A percentile compares a stretch with the other conserved stretches of the same genome.
These are phyloP conservation scores for Monosporozyma servazzii DNA, from an alignment of 805 yeast genomes.

Conservation along the genomic window DNA sequence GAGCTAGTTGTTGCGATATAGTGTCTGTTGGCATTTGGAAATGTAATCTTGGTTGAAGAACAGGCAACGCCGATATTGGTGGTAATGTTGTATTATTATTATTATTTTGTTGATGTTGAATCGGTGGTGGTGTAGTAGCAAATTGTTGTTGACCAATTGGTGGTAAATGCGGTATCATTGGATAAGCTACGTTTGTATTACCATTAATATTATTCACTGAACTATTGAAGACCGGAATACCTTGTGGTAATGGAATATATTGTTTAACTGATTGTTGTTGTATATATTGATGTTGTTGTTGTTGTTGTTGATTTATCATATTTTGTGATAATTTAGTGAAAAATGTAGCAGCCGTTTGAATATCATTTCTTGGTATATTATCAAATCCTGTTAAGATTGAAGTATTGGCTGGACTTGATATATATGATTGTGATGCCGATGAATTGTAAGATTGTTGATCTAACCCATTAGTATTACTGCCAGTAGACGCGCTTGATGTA, in stretches of 20 bases:
- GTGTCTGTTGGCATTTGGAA: neutral
- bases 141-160: conserved; percentile 3
- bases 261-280: neutral
- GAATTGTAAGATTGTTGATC: neutral
- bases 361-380: conserved; percentile 3
- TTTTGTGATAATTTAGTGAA: conserved; percentile 7
- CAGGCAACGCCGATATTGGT: conserved; percentile 13
- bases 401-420: neutral
- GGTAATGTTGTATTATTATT: conserved; percentile 6
- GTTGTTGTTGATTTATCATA: conserved; percentile 4
- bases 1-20: conserved; percentile 1
- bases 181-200: conserved; percentile 2
- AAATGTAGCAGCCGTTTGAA: conserved; percentile 4
- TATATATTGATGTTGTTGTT: neutral
- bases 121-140: neutral
- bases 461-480: neutral
- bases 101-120: neutral
- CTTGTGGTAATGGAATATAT: neutral
- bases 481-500: no score
- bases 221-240: neutral
- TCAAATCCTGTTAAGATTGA: conserved; percentile 1
- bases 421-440: neutral
- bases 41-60: conserved; percentile 8
- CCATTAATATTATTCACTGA: neutral
- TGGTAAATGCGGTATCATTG: conserved; percentile 6